A percentile compares a stretch with the other conserved stretches of the same genome.
Conservation (phyloP, 2,329 filamentous ascomycete species). For the Lachnellula occidentalis region DNA sequence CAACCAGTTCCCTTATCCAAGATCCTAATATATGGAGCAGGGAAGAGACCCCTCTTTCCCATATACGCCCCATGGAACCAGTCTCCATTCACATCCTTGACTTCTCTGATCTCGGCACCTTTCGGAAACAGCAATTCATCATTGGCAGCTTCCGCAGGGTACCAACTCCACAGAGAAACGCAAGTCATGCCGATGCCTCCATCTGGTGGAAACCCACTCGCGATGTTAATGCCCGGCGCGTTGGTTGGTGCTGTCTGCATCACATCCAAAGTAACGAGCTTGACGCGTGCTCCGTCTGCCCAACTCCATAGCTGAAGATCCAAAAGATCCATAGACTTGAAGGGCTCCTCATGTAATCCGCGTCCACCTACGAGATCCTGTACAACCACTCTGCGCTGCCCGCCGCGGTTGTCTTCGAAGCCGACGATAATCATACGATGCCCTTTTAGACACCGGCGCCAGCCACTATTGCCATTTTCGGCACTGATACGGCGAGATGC, state of each 20-base stretch:
- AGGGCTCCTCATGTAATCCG: constrained; percentile 55
- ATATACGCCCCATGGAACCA: constrained; percentile 89
- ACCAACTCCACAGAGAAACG: constrained; percentile 71
- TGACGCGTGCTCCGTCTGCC: constrained; percentile 38
- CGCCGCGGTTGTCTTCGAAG: constrained; percentile 64
- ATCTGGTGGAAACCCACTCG: constrained; percentile 59
- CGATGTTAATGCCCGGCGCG: constrained; percentile 19
- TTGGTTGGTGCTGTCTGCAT: constrained; percentile 35
- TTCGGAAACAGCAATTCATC: constrained; percentile 81
- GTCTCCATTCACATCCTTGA: constrained; percentile 82
- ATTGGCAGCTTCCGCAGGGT: constrained; percentile 54
- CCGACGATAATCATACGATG: constrained; percentile 81
- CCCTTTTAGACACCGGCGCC: constrained; percentile 73
- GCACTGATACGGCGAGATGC: constrained; percentile 57
- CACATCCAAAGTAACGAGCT: constrained; percentile 48
- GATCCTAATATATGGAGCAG: constrained; percentile 65
- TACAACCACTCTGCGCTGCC: constrained; percentile 62
- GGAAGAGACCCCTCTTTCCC: constrained; percentile 73
- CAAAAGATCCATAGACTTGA: constrained; percentile 26
- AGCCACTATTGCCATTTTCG: constrained; percentile 74
- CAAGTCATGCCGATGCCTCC: constrained; percentile 64
- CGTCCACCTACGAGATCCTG: constrained; percentile 73
- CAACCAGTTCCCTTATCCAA: constrained; percentile 22
- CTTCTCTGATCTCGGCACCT: constrained; percentile 75
- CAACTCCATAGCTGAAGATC: constrained; percentile 48